Conservation (phyloP, 2,329 filamentous ascomycete species). For the Cladobotryum mycophilum region DNA sequence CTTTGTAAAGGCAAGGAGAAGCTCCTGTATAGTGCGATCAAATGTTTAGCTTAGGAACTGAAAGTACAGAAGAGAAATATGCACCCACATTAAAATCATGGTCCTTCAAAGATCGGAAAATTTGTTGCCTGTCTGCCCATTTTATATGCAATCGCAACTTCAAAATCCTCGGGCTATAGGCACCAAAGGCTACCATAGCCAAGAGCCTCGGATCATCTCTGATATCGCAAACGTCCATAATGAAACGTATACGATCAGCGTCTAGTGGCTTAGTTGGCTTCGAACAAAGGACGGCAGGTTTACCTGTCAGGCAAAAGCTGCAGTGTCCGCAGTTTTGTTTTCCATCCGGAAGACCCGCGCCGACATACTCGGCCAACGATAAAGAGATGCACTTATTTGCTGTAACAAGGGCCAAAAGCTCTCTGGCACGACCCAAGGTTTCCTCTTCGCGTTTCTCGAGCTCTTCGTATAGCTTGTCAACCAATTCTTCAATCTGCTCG, state of each 20-base stretch:
- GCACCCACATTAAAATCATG: background rate
- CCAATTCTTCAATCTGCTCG: background rate
- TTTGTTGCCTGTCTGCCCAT: background rate
- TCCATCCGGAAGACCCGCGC: constrained; percentile 41
- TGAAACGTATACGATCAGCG: constrained; percentile 29
- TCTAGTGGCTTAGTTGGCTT: constrained; percentile 26
- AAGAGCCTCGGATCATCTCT: constrained; percentile 54
- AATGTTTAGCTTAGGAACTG: too few species aligned
- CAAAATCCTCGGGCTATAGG: constrained; percentile 49
- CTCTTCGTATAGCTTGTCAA: background rate
- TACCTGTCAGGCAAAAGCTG: constrained; percentile 27
- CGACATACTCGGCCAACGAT: constrained; percentile 50
- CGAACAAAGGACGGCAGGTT: background rate
- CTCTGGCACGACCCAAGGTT: constrained; percentile 32
- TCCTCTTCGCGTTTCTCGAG: background rate
- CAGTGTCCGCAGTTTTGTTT: constrained; percentile 49
- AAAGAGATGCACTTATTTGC: constrained; percentile 44
- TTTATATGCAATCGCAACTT: constrained; percentile 22
- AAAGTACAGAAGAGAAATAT: background rate
- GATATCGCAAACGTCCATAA: constrained; percentile 39
- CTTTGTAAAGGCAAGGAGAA: too few species aligned
- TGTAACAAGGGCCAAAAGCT: constrained; percentile 50
- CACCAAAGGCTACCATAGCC: constrained; percentile 56
- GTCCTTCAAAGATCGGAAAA: background rate
- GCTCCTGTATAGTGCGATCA: too few species aligned